Base-by-base conservation (phyloP, 306 rosid genomes). In the Fragaria vesca region DNA sequence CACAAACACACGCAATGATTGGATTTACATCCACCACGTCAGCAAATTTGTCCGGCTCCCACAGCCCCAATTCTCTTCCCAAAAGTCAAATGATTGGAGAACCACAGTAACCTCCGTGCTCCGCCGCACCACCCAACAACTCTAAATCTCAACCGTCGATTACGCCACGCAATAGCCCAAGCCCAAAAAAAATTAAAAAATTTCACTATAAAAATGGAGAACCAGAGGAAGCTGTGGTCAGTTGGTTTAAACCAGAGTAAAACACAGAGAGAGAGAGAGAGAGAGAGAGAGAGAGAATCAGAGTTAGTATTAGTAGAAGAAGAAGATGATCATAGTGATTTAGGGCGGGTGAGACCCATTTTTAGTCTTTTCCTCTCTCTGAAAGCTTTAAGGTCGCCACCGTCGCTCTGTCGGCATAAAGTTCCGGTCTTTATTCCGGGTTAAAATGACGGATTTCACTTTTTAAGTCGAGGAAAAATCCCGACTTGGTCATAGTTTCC, bases 401-500 rank as follows among this genome's bases (percentile, higher is more conserved):
- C 66, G 42, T 52, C 68, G 43, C 2, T 55, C 6, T 42, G 12
- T 51, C 62, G 65, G 65, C 46, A 66, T 10, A 10, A 79, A n/a
- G n/a, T 82, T 78, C 50, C 34, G 52, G 62, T 48, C 40, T 32
- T 76, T 71, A 73, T 84, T 77, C 48, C 68, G 78, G 71, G 78
- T 76, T 5, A 28, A 65, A 24, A 72, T 66, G 69, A 50, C 60
- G 51, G 72, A 45, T 71, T 79, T 72, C 80, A 48, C 74, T 55
- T 40, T 70, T 72, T 67, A 50, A 63, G 66, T 82, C 55, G 52
- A 6, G 76, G 24, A 50, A 79, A 75, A 72, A 67, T 85, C 70
- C 74, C 60, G 43, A 75, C 84, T 91, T 86, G 89, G 84, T 70
- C 74, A 77, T 79, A 57, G 50, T 78, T 78, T 72, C 42, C 12